These are phyloP conservation scores for Dendrobium catenatum DNA, from an alignment of 106 monocot species.

Conservation along the genomic window DNA sequence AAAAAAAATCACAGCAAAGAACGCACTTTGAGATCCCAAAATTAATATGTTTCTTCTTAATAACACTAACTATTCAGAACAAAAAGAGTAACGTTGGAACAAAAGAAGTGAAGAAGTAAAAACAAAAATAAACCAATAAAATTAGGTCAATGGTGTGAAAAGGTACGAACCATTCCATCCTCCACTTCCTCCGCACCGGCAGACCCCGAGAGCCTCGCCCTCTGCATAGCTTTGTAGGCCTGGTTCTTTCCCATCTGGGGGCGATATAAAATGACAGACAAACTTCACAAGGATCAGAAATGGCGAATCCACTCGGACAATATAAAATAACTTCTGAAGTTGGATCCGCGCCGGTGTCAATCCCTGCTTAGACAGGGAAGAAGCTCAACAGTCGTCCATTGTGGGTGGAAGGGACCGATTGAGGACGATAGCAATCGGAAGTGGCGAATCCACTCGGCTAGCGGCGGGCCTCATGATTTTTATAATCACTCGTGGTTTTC, in stretches of 20 bases:
- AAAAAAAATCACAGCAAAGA: too few species aligned
- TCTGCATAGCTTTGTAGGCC: conserved; percentile 98
- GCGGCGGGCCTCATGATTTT: too few species aligned
- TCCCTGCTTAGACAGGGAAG: background rate
- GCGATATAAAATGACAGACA: background rate
- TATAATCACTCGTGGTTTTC: too few species aligned
- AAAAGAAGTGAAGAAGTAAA: background rate
- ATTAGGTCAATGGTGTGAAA: conserved; percentile 36
- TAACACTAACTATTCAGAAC: too few species aligned
- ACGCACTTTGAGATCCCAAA: background rate
- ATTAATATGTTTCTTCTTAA: too few species aligned
- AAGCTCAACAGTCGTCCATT: background rate
- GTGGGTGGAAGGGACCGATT: background rate
- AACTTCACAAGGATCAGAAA: background rate
- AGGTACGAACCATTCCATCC: conserved; percentile 97
- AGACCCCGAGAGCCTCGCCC: conserved; percentile 76
- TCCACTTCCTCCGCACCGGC: conserved; percentile 69
- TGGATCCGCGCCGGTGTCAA: background rate
- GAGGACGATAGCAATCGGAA: background rate
- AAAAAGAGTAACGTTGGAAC: background rate
- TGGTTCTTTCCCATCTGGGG: conserved; percentile 89
- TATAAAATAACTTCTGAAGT: background rate
- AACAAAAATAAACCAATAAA: background rate
- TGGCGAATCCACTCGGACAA: background rate
- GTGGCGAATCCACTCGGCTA: too few species aligned